A percentile compares a stretch with the other conserved stretches of the same genome.
These are phyloP conservation scores for Sapria himalayana DNA, from an alignment of 345 rosid genomes.

Conservation along the genomic window DNA sequence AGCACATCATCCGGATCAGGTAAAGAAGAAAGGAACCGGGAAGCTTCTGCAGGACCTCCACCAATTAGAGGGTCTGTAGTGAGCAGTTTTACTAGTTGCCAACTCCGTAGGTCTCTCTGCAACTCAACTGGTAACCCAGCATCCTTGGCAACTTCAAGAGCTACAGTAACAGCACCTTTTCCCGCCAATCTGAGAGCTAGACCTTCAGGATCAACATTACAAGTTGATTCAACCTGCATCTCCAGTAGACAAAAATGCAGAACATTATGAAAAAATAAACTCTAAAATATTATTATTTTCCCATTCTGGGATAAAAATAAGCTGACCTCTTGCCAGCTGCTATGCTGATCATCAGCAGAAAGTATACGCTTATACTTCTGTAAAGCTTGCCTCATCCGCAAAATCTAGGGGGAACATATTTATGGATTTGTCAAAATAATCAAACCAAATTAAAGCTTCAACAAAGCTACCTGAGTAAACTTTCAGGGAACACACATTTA, in stretches of 20 bases:
- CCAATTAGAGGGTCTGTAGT: conserved; percentile 93
- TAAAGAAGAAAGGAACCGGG: conserved; percentile 78
- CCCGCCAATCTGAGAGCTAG: conserved; percentile 89
- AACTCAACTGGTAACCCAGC: conserved; percentile 67
- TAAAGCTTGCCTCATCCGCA: conserved; percentile 69
- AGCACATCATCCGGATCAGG: conserved; percentile 84
- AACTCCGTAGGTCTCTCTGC: conserved; percentile 85
- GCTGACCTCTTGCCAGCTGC: conserved; percentile 93
- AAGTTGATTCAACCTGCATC: conserved; percentile 68
- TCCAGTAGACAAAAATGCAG: conserved; percentile 5
- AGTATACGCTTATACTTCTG: conserved; percentile 82
- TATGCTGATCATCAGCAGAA: conserved; percentile 60
- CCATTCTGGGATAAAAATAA: conserved; percentile 5
- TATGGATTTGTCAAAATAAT: too few relatives aligned
- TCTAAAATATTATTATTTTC: too few relatives aligned
- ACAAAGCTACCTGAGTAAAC: too few relatives aligned
- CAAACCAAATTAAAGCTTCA: neutral
- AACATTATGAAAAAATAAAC: conserved; percentile 9
- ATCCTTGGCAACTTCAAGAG: conserved; percentile 92
- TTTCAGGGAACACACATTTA: too few relatives aligned
- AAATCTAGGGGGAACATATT: too few relatives aligned
- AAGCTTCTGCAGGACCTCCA: conserved; percentile 99
- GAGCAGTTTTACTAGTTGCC: conserved; percentile 93
- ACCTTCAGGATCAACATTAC: conserved; percentile 90
- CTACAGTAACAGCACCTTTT: conserved; percentile 97